Evolutionary conservation across 768 basidiomycete genomes (phyloP).

Genomic region (Boletellus emodensis): DNA sequence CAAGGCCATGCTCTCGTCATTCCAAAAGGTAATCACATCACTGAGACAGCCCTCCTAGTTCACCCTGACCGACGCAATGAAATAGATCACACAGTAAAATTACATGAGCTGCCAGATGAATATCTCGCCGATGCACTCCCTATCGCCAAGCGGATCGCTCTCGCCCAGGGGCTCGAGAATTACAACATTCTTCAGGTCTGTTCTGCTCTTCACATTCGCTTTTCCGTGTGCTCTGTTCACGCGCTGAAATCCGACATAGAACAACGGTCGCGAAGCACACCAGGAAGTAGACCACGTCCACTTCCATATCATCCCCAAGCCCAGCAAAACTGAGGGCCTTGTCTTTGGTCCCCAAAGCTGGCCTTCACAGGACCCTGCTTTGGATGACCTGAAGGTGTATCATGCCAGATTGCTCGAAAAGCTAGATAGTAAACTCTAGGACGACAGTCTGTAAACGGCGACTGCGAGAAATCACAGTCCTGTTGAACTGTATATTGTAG

Average conservation of each 20-base stretch:
- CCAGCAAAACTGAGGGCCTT: conserved; percentile 65
- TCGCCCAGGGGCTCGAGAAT: conserved; percentile 67
- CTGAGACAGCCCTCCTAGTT: too few species aligned
- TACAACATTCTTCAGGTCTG: conserved; percentile 81
- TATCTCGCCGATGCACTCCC: conserved; percentile 73
- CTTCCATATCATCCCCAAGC: conserved; percentile 94
- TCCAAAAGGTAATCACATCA: conserved; percentile 70
- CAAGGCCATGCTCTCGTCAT: conserved; percentile 89
- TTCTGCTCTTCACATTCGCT: background rate
- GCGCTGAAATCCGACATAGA: conserved; percentile 34
- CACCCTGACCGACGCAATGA: background rate
- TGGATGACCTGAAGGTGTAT: conserved; percentile 24
- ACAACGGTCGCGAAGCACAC: conserved; percentile 64
- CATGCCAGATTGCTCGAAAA: conserved; percentile 17
- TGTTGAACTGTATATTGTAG: background rate
- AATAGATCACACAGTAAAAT: conserved; percentile 78
- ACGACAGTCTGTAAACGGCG: background rate
- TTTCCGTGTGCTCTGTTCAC: too few species aligned
- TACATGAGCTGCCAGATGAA: conserved; percentile 87
- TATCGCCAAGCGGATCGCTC: conserved; percentile 82
- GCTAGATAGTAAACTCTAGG: conserved; percentile 20
- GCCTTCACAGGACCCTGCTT: conserved; percentile 31
- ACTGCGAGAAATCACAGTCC: background rate
- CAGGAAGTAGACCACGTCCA: conserved; percentile 84
- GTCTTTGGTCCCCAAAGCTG: conserved; percentile 55